These are phyloP conservation scores for Fraxinus ornus DNA, from an alignment of 305 asterid genomes.

Conservation along the genomic window DNA sequence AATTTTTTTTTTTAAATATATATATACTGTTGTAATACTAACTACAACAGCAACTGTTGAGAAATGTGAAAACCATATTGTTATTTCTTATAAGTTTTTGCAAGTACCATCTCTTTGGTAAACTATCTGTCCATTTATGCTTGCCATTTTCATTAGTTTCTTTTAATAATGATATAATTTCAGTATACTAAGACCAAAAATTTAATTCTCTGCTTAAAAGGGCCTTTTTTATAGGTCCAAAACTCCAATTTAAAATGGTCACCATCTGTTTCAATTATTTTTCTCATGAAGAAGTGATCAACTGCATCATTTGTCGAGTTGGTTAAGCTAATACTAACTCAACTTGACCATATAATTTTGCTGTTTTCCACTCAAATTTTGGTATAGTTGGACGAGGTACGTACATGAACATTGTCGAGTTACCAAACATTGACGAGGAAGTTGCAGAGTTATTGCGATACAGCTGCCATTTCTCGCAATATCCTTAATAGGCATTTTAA, in stretches of 20 bases:
- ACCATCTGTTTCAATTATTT: not conserved
- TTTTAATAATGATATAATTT: not conserved
- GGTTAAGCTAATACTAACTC: not conserved
- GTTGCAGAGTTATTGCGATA: not conserved
- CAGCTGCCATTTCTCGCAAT: not conserved
- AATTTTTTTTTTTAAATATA: not conserved
- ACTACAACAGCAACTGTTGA: not conserved
- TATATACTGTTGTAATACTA: slow-evolving; percentile 19
- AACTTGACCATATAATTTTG: not conserved
- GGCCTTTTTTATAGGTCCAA: not conserved
- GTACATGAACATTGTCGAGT: not conserved
- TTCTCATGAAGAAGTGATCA: not conserved
- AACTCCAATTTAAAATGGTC: not conserved
- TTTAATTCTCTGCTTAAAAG: not conserved
- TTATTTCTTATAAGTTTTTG: not conserved
- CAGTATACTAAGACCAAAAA: not conserved
- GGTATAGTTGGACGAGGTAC: not conserved
- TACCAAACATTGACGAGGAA: not conserved
- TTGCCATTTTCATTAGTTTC: not conserved
- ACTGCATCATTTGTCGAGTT: not conserved
- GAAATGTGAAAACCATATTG: not conserved
- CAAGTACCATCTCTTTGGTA: not conserved
- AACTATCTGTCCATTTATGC: not conserved
- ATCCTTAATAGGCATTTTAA: not conserved
- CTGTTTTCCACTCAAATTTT: not conserved